A percentile compares a stretch with the other conserved stretches of the same genome.
phyloP scores from a whole-genome alignment of 805 yeast species.

The Saccharomycopsis sp. region DNA sequence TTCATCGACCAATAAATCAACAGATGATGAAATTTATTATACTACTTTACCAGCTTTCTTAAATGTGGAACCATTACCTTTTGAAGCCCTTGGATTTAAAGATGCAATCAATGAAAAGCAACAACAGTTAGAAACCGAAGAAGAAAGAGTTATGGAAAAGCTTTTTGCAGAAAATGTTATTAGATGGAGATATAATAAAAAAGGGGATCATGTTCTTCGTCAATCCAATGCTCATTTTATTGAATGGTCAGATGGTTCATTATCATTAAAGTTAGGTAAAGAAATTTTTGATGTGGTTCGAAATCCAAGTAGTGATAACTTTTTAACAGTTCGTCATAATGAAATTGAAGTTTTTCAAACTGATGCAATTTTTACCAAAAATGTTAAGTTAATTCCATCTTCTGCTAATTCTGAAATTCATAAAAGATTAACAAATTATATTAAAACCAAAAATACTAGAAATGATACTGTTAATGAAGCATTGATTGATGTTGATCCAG shows the following conservation, averaged over 20 bases:
- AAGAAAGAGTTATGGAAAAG: conserved; percentile 49
- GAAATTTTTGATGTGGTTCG: conserved; percentile 75
- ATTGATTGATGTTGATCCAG: conserved; percentile 49
- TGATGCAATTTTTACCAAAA: conserved; percentile 51
- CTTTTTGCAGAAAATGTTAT: conserved; percentile 73
- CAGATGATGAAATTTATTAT: conserved; percentile 29
- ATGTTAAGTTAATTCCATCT: conserved; percentile 75
- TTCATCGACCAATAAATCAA: conserved; percentile 36
- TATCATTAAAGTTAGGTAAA: conserved; percentile 75
- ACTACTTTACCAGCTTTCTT: conserved; percentile 77
- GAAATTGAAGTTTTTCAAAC: conserved; percentile 62
- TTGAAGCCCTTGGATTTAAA: conserved; percentile 63
- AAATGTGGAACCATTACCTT: conserved; percentile 75
- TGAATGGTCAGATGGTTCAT: conserved; percentile 90
- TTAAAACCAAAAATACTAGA: conserved; percentile 30
- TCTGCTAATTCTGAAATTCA: conserved; percentile 85
- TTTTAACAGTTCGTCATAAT: conserved; percentile 61
- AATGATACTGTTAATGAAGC: conserved; percentile 31
- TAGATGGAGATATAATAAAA: conserved; percentile 85
- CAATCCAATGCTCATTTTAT: conserved; percentile 86
- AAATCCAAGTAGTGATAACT: conserved; percentile 57
- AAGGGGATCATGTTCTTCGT: conserved; percentile 56
- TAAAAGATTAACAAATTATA: conserved; percentile 63
- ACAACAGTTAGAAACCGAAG: conserved; percentile 32
- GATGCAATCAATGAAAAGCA: conserved; percentile 33